Base-by-base conservation (phyloP, 768 basidiomycete species). In the Xerocomus spinulosus region DNA sequence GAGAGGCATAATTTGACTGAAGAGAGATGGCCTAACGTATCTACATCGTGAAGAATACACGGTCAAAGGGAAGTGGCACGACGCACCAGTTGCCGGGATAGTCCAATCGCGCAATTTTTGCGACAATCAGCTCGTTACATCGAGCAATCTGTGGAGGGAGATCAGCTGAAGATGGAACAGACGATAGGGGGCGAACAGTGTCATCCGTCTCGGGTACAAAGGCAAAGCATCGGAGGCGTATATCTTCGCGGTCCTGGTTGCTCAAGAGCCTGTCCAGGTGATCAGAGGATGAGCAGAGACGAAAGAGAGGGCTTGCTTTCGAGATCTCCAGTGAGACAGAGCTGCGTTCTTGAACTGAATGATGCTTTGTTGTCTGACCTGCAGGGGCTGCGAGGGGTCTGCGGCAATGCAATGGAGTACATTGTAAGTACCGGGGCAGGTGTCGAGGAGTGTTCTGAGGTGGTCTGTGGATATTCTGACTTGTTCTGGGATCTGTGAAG, bases 281-380 rank as follows among this genome's bases (percentile, higher is more conserved):
- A 48, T 48, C 30, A 61, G 51, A 43, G 46, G 49, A 35, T 12
- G 44, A 25, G 37, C 42, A 37, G 46, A 29, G 35, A 15, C 9
- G 30, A 17, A 41, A 37, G 13, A 37, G 20, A 42, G 15, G 20
- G 54, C 77, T 61, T 54, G 88, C 90, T 81, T 89, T 70, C 83
- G 70, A 26, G 83, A 84, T 60, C 78, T 75, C 92, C 92, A 95
- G 58, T 88, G 83, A 41, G 69, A 69, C 4, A 83, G 64, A 3
- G 82, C 83, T 2, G 77, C 75, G 57, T 93, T 94, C 70, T 94
- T 94, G 71, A 93, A 87, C 59, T 92, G 90, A 46, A 94, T 86
- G 53, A 91, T 88, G 21, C 86, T 82, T 63, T 88, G 87, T 55
- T 87, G 79, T 34, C 92, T 81, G 42, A 92, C 77, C 14, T 70